These are phyloP conservation scores for Niebla homalea DNA, from an alignment of 495 filamentous ascomycete genomes.

Conservation along the genomic window DNA sequence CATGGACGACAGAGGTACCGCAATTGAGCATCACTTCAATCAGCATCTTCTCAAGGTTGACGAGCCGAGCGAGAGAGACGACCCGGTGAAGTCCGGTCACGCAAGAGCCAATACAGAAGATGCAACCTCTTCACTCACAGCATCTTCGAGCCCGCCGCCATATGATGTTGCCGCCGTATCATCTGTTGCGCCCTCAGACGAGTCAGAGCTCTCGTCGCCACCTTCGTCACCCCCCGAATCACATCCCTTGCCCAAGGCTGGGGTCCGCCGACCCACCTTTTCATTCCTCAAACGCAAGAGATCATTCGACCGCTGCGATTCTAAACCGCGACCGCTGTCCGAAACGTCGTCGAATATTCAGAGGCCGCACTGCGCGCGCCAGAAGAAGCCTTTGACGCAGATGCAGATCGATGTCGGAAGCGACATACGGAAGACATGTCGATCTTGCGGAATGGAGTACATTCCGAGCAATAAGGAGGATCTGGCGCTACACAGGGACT, in stretches of 20 bases:
- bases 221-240: conserved; percentile 39
- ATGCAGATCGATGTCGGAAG: conserved; percentile 55
- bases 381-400: conserved; percentile 40
- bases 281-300: conserved; percentile 42
- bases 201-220: conserved; percentile 37
- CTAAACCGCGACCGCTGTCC: conserved; percentile 23
- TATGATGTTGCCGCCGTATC: conserved; percentile 35
- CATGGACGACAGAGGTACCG: conserved; percentile 12
- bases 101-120: background rate
- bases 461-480: conserved; percentile 54
- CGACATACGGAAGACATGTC: conserved; percentile 46
- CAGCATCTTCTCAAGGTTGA: background rate
- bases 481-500: conserved; percentile 49
- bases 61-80: background rate
- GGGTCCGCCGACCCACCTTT: conserved; percentile 38
- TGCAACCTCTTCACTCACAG: conserved; percentile 28
- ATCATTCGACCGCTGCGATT: conserved; percentile 20
- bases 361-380: background rate
- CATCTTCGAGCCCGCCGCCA: conserved; percentile 36
- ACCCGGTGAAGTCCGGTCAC: background rate
- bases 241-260: conserved; percentile 43
- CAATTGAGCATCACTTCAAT: conserved; percentile 10
- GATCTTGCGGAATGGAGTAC: conserved; percentile 58
- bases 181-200: conserved; percentile 26
- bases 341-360: conserved; percentile 41